Conservation (phyloP, 495 filamentous ascomycete genomes). For the Neurospora terricola region DNA sequence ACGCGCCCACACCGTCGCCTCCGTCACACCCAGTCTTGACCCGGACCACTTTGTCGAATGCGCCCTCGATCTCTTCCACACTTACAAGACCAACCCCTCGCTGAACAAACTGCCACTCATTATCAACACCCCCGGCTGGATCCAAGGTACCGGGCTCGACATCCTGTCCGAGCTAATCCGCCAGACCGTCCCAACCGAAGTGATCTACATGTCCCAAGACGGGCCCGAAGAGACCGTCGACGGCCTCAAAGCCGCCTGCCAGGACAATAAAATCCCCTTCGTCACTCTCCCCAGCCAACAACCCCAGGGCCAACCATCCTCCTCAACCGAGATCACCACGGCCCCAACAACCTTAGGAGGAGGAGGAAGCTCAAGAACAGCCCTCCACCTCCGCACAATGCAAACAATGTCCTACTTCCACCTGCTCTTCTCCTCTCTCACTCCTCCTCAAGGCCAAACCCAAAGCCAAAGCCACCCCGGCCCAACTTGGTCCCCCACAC, state of each 20-base stretch:
- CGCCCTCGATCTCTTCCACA: slow-evolving; percentile 54
- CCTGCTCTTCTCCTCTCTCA: slow-evolving; percentile 7
- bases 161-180: slow-evolving; percentile 55
- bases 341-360: slow-evolving; percentile 21
- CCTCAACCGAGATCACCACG: slow-evolving; percentile 46
- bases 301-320: neutral
- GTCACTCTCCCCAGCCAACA: slow-evolving; percentile 45
- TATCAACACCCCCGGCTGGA: slow-evolving; percentile 78
- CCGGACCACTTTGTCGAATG: slow-evolving; percentile 60
- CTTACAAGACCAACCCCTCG: slow-evolving; percentile 42
- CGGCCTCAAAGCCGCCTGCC: slow-evolving; percentile 35
- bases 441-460: neutral
- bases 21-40: slow-evolving; percentile 58
- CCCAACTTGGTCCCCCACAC: slow-evolving; percentile 24
- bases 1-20: slow-evolving; percentile 63
- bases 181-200: slow-evolving; percentile 39
- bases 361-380: slow-evolving; percentile 39
- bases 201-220: slow-evolving; percentile 67
- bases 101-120: slow-evolving; percentile 47
- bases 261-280: slow-evolving; percentile 18
- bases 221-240: slow-evolving; percentile 57
- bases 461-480: neutral
- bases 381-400: slow-evolving; percentile 64
- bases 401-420: slow-evolving; percentile 77
- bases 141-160: slow-evolving; percentile 65